Evolutionary conservation across 768 basidiomycete species (phyloP).

Genomic region (Lactarius trivialis): DNA sequence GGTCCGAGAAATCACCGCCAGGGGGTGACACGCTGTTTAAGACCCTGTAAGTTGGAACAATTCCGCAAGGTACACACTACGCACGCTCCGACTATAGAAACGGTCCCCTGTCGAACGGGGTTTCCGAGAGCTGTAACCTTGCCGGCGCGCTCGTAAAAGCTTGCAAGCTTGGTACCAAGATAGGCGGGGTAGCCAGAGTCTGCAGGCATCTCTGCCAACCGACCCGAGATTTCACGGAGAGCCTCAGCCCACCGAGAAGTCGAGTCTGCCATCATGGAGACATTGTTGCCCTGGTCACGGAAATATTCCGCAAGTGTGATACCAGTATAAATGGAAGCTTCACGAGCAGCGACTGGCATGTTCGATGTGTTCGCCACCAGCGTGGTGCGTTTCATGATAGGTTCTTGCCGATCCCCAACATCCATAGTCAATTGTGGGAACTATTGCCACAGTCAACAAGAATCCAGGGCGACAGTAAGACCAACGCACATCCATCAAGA

Average conservation of each 20-base stretch:
- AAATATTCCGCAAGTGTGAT: slow-evolving; percentile 99
- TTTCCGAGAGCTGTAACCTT: slow-evolving; percentile 91
- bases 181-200: slow-evolving; percentile 99
- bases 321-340: slow-evolving; percentile 99
- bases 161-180: slow-evolving; percentile 88
- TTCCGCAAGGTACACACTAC: slow-evolving; percentile 31
- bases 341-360: slow-evolving; percentile 99
- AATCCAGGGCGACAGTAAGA: slow-evolving; percentile 3
- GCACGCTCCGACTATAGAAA: slow-evolving; percentile 98
- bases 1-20: slow-evolving; percentile 98
- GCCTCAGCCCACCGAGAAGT: slow-evolving; percentile 99
- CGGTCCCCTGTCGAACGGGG: slow-evolving; percentile 82
- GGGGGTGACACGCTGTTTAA: slow-evolving; percentile 84
- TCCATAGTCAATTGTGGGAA: slow-evolving; percentile 94
- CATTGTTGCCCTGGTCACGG: slow-evolving; percentile 97
- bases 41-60: slow-evolving; percentile 3
- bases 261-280: slow-evolving; percentile 99
- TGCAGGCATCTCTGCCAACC: slow-evolving; percentile 98
- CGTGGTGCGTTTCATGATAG: slow-evolving; percentile 99
- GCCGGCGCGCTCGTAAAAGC: slow-evolving; percentile 98
- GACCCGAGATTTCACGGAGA: slow-evolving; percentile 97
- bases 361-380: slow-evolving; percentile 99
- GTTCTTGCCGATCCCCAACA: slow-evolving; percentile 86
- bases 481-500: slow-evolving; percentile 82
- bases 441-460: slow-evolving; percentile 29